Base-by-base conservation (phyloP, 2,329 filamentous ascomycete species). In the Nakataea oryzae region DNA sequence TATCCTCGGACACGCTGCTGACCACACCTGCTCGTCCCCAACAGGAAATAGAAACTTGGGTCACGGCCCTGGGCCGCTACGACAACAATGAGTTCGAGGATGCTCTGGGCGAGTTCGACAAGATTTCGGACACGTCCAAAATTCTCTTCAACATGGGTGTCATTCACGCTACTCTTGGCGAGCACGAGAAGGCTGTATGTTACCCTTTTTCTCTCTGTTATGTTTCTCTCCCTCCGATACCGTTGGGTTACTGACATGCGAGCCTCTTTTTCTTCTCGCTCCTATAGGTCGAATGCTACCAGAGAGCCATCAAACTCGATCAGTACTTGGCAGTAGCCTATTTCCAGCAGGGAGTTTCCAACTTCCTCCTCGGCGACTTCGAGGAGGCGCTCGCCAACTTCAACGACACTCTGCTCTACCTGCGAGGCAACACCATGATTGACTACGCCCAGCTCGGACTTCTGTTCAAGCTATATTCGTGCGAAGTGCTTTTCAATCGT, bases 21-120 rank as follows among this genome's bases (percentile, higher is more conserved):
- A 50, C 41, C 41, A 50, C 41, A 24, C 0, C 11, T 8, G 41
- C 41, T 9, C 11, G 17, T 50, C 41, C n/a, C 17, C 66, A 63
- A 64, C 66, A 96, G 93, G 95, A 99, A 89, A 99, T 99, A 76
- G 93, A 97, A 79, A 96, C 91, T 59, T 99, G 95, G 95, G 95
- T 97, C 68, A 81, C 88, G 74, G 95, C 95, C 75, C 86, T 99
- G 62, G 86, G 81, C 69, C 88, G 88, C 73, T 99, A 99, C 79
- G 95, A 99, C 78, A 95, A 93, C 78, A 96, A 96, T 77, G 91
- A 99, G 72, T 97, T 96, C 76, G 93, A 97, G 71, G 89, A 93
- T 67, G 87, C 95, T 30, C 78, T 97, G 65, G 84, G 81, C 69
- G 85, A 90, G 64, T 97, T 99, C 72, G 89, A 91, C 65, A 85